These are phyloP conservation scores for Trichoderma sp. DNA, from an alignment of 2,329 filamentous ascomycete genomes.

Conservation along the genomic window DNA sequence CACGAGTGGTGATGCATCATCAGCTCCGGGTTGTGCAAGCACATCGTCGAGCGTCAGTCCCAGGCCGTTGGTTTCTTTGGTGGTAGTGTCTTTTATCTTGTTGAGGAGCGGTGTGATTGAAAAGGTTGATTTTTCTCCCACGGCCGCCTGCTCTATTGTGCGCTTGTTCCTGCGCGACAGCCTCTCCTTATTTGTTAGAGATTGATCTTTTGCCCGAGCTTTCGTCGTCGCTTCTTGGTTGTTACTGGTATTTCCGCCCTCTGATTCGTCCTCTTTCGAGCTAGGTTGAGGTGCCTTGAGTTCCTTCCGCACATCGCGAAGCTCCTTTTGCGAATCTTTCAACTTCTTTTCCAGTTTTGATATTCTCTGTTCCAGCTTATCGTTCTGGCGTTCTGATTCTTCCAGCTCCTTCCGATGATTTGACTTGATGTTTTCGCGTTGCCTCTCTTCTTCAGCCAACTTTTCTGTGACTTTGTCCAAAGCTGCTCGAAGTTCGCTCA, in stretches of 20 bases:
- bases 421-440: constrained; percentile 48
- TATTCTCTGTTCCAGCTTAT: constrained; percentile 69
- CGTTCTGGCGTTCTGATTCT: constrained; percentile 63
- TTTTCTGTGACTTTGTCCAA: constrained; percentile 41
- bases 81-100: constrained; percentile 57
- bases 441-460: constrained; percentile 44
- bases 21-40: not conserved
- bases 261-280: constrained; percentile 38
- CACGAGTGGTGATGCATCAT: constrained; percentile 24
- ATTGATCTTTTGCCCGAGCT: constrained; percentile 41
- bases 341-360: constrained; percentile 70
- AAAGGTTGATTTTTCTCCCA: constrained; percentile 88
- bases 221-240: constrained; percentile 47
- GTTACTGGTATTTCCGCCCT: constrained; percentile 25
- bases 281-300: constrained; percentile 44
- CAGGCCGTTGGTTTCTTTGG: constrained; percentile 30
- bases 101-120: constrained; percentile 94
- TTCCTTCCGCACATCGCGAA: constrained; percentile 61
- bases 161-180: constrained; percentile 51
- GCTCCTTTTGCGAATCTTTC: constrained; percentile 67
- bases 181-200: constrained; percentile 46
- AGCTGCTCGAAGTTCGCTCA: constrained; percentile 42
- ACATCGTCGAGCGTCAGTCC: constrained; percentile 6
- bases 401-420: constrained; percentile 55
- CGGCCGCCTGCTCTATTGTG: constrained; percentile 50